These are phyloP conservation scores for Fusarium cyanostomum DNA, from an alignment of 2,329 filamentous ascomycete genomes.

Conservation along the genomic window DNA sequence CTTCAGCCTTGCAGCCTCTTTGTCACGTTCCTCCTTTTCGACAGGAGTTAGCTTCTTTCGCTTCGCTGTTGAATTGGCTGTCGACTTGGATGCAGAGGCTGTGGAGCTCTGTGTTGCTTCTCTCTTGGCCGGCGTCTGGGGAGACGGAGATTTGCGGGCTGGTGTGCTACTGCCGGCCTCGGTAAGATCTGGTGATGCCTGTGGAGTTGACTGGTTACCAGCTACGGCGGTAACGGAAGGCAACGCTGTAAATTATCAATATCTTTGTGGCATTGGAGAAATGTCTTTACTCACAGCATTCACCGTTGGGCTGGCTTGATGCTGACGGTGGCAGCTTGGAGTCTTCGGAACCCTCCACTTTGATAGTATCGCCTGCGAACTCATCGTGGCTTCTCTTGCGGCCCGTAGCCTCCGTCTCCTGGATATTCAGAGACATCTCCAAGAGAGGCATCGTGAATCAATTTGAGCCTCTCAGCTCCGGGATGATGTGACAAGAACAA, in stretches of 20 bases:
- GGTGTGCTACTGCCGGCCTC: constrained; percentile 56
- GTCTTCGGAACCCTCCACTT: constrained; percentile 34
- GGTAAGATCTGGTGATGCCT: constrained; percentile 50
- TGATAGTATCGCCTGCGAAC: constrained; percentile 50
- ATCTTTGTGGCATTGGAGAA: neutral
- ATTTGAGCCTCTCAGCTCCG: constrained; percentile 11
- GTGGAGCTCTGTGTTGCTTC: constrained; percentile 6
- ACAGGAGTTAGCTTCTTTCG: constrained; percentile 54
- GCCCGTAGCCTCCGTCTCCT: constrained; percentile 54
- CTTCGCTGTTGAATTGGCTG: constrained; percentile 47
- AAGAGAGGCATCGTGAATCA: constrained; percentile 56
- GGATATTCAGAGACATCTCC: constrained; percentile 58
- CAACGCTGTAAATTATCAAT: constrained; percentile 36
- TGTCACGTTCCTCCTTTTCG: constrained; percentile 53
- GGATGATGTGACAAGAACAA: neutral
- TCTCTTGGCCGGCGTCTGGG: constrained; percentile 46
- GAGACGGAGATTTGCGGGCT: constrained; percentile 49
- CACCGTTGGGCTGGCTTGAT: constrained; percentile 31
- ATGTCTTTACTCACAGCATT: constrained; percentile 36
- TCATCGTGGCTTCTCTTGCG: constrained; percentile 60
- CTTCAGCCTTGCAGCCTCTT: constrained; percentile 52
- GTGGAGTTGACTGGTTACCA: constrained; percentile 43
- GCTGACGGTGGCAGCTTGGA: constrained; percentile 26
- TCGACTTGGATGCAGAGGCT: constrained; percentile 31
- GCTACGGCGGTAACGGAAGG: constrained; percentile 39